Evolutionary conservation across 768 basidiomycete species (phyloP).

Genomic region (Hygrocybe coccinea): DNA sequence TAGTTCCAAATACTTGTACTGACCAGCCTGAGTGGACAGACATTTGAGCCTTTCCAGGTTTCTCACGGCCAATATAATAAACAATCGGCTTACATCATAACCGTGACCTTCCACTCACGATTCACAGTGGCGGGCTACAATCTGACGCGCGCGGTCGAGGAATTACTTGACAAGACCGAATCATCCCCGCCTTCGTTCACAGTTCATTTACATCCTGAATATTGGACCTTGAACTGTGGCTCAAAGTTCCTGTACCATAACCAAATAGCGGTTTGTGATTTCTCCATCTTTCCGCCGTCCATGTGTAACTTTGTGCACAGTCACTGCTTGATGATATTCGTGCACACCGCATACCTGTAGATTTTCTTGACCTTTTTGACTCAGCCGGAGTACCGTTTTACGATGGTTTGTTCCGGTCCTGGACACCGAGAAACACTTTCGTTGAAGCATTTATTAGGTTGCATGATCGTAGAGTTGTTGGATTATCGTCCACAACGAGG

Average conservation of each 20-base stretch:
- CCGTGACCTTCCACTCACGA: not conserved
- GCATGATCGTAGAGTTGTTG: slow-evolving; percentile 78
- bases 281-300: slow-evolving; percentile 2
- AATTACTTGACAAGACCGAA: slow-evolving; percentile 55
- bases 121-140: slow-evolving; percentile 73
- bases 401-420: slow-evolving; percentile 53
- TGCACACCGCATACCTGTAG: slow-evolving; percentile 77
- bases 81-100: not conserved
- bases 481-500: slow-evolving; percentile 63
- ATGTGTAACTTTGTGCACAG: slow-evolving; percentile 31
- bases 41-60: no score
- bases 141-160: slow-evolving; percentile 57
- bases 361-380: slow-evolving; percentile 80
- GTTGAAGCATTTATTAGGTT: slow-evolving; percentile 44
- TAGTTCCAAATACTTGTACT: no score
- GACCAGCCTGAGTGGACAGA: no score
- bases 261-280: slow-evolving; percentile 54
- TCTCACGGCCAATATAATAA: no score
- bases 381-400: slow-evolving; percentile 71
- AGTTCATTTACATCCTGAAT: slow-evolving; percentile 70
- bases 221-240: slow-evolving; percentile 79
- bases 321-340: slow-evolving; percentile 79
- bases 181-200: slow-evolving; percentile 66
- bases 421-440: not conserved
- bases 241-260: slow-evolving; percentile 79